Evolutionary conservation across 1,284 basidiomycete genomes (phyloP).

Genomic region (Ceratobasidium sp.): DNA sequence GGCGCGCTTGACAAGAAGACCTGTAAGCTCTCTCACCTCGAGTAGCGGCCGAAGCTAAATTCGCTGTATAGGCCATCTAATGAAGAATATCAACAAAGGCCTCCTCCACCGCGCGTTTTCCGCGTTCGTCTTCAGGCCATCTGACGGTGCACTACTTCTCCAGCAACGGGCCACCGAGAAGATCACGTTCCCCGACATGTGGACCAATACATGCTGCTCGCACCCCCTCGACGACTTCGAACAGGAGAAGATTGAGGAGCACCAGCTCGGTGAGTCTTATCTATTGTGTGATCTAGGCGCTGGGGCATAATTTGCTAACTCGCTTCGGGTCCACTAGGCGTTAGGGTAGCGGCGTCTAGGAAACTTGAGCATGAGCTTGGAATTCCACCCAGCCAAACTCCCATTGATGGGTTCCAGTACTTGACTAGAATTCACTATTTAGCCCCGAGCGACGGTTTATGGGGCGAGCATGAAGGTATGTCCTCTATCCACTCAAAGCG

Average conservation of each 20-base stretch:
- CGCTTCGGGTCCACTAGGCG: conserved; percentile 56
- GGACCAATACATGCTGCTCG: conserved; percentile 99
- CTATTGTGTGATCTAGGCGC: neutral
- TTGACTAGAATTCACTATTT: conserved; percentile 98
- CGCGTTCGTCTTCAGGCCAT: conserved; percentile 94
- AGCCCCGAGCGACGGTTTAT: conserved; percentile 90
- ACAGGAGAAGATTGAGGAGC: conserved; percentile 78
- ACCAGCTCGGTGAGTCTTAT: conserved; percentile 70
- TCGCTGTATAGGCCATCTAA: conserved; percentile 81
- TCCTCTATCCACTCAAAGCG: conserved; percentile 39
- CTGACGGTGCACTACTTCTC: conserved; percentile 92
- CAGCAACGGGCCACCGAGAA: conserved; percentile 97
- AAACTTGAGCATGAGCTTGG: conserved; percentile 98
- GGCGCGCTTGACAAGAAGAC: conserved; percentile 98
- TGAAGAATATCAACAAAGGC: conserved; percentile 96
- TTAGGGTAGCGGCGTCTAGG: conserved; percentile 87
- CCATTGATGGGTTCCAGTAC: conserved; percentile 91
- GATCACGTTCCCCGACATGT: conserved; percentile 99
- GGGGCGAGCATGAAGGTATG: conserved; percentile 99
- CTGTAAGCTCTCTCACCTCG: conserved; percentile 65
- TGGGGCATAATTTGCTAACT: neutral
- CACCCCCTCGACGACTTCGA: conserved; percentile 95
- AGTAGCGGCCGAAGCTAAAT: neutral
- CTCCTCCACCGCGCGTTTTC: conserved; percentile 98
- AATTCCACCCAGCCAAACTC: conserved; percentile 81